Conservation (phyloP, 352 stramenopile genomes). For the Phytophthora pisi region DNA sequence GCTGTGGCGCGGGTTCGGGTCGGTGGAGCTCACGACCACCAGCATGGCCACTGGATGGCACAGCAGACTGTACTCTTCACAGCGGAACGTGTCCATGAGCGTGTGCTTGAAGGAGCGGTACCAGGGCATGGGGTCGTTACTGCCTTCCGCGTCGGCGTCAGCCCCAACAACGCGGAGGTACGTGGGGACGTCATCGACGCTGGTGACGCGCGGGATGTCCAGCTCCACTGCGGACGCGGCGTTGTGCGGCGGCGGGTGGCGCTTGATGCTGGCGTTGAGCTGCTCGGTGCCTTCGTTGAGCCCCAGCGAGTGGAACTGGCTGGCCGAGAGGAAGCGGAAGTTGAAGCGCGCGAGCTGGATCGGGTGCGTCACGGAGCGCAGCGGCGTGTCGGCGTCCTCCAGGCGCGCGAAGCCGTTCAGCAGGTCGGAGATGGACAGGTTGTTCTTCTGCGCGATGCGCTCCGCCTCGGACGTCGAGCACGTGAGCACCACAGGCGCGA, state of each 20-base stretch:
- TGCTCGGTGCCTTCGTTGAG: conserved; percentile 59
- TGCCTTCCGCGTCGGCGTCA: conserved; percentile 37
- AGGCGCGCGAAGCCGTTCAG: conserved; percentile 78
- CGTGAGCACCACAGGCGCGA: conserved; percentile 81
- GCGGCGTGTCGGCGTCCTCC: conserved; percentile 62
- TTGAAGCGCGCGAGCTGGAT: conserved; percentile 69
- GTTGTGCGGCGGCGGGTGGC: conserved; percentile 45
- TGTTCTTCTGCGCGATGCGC: conserved; percentile 84
- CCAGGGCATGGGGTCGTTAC: conserved; percentile 70
- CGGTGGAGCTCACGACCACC: conserved; percentile 82
- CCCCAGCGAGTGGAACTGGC: conserved; percentile 54
- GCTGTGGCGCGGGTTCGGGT: conserved; percentile 75
- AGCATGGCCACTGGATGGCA: conserved; percentile 76
- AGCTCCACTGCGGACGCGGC: conserved; percentile 54
- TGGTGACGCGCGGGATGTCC: conserved; percentile 61
- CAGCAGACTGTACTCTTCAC: conserved; percentile 82
- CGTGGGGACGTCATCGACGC: conserved; percentile 65
- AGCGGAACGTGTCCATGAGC: conserved; percentile 84
- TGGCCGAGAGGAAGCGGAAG: conserved; percentile 73
- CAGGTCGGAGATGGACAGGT: conserved; percentile 71
- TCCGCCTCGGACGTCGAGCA: conserved; percentile 79
- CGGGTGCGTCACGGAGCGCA: conserved; percentile 78
- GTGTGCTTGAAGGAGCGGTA: conserved; percentile 80
- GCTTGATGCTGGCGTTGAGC: conserved; percentile 70
- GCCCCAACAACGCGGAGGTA: conserved; percentile 71